phyloP scores from a whole-genome alignment of 495 filamentous ascomycete species.

The Neurospora terricola region DNA sequence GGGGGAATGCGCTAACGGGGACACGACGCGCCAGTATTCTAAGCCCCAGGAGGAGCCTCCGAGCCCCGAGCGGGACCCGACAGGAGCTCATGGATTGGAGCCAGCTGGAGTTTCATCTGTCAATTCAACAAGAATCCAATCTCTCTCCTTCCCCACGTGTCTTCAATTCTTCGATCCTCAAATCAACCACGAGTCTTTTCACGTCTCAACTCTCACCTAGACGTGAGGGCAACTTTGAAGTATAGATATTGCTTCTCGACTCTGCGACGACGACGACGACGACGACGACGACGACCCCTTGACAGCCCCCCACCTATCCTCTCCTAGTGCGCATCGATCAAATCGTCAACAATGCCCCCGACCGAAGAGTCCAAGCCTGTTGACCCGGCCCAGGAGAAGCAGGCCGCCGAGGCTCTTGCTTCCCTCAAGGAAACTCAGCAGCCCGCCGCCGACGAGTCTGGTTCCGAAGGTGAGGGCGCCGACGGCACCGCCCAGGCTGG shows the following conservation, averaged over 20 bases:
- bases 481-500: slow-evolving; percentile 11
- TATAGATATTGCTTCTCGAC: neutral
- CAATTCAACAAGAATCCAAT: neutral
- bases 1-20: neutral
- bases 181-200: neutral
- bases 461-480: slow-evolving; percentile 18
- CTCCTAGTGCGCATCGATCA: neutral
- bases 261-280: neutral
- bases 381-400: slow-evolving; percentile 21
- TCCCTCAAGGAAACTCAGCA: slow-evolving; percentile 6
- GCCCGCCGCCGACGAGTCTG: slow-evolving; percentile 27
- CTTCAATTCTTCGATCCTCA: neutral
- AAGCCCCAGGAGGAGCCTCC: neutral
- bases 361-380: slow-evolving; percentile 38
- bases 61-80: neutral
- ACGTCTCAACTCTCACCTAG: neutral
- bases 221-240: neutral
- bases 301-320: neutral
- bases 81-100: neutral
- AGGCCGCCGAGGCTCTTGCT: slow-evolving; percentile 10
- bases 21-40: neutral
- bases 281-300: neutral
- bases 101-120: neutral
- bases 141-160: neutral
- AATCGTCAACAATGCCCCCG: neutral